Percentiles rank a stretch among this genome's conserved stretches.
Evolutionary conservation across 768 basidiomycete genomes (phyloP).

Genomic region (Neoboletus brunneissimus): DNA sequence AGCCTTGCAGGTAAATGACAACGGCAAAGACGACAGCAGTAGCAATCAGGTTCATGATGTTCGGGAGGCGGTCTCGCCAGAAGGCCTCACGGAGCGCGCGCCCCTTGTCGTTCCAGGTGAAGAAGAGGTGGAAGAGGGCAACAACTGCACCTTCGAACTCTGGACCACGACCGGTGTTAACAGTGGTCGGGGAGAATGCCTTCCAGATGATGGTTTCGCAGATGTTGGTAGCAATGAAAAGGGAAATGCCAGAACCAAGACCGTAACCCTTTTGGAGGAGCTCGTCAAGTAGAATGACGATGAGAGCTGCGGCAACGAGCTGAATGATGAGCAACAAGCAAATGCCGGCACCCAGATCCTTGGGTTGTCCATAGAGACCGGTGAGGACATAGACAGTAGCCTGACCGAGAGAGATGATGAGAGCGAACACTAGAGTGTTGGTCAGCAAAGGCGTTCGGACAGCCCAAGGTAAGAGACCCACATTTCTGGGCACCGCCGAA

Average conservation of each 20-base stretch:
- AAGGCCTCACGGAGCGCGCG: constrained; percentile 97
- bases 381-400: constrained; percentile 96
- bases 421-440: constrained; percentile 74
- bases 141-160: constrained; percentile 98
- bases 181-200: constrained; percentile 95
- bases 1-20: constrained; percentile 98
- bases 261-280: constrained; percentile 99
- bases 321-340: constrained; percentile 96
- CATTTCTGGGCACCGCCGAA: constrained; percentile 97
- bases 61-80: constrained; percentile 95
- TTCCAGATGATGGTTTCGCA: constrained; percentile 99
- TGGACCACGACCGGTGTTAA: constrained; percentile 97
- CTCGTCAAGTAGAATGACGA: constrained; percentile 97
- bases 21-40: constrained; percentile 89
- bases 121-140: constrained; percentile 93
- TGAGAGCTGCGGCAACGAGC: constrained; percentile 88
- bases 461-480: constrained; percentile 39
- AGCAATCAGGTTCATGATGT: constrained; percentile 95
- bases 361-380: constrained; percentile 92
- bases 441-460: background rate
- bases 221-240: constrained; percentile 99
- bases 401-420: constrained; percentile 95
- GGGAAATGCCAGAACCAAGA: constrained; percentile 96
- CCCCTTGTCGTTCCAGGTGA: constrained; percentile 98
- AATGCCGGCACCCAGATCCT: constrained; percentile 93